Evolutionary conservation across 2,329 filamentous ascomycete species (phyloP).

Genomic region (Xylariaceae sp.): DNA sequence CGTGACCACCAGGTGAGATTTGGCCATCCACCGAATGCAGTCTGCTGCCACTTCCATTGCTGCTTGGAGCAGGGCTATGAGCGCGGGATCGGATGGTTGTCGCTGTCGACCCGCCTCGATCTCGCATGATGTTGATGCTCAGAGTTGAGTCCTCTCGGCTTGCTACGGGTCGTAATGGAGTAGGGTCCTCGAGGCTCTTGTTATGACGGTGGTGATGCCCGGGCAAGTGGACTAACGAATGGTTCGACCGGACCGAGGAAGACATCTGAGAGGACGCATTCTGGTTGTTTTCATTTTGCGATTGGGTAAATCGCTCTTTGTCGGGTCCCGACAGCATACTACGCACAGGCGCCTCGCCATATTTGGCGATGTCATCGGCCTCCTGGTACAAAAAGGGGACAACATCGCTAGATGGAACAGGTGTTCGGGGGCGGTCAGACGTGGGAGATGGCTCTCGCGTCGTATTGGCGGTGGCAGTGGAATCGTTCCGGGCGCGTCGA

Average conservation of each 20-base stretch:
- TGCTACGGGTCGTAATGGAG: conserved; percentile 64
- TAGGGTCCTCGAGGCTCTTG: conserved; percentile 63
- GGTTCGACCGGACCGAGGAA: conserved; percentile 57
- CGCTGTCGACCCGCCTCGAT: conserved; percentile 44
- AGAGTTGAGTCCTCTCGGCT: conserved; percentile 70
- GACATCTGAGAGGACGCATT: conserved; percentile 55
- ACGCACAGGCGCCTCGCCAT: conserved; percentile 73
- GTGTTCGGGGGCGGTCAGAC: conserved; percentile 76
- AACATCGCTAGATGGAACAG: conserved; percentile 83
- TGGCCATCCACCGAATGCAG: conserved; percentile 50
- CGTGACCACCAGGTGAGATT: conserved; percentile 54
- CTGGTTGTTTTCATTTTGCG: conserved; percentile 44
- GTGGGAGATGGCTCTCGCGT: conserved; percentile 68
- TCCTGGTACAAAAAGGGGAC: conserved; percentile 98
- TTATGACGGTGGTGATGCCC: conserved; percentile 65
- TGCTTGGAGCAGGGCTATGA: conserved; percentile 78
- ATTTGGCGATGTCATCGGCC: conserved; percentile 70
- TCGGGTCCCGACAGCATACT: conserved; percentile 66
- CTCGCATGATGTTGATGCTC: conserved; percentile 47
- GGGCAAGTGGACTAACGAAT: conserved; percentile 60
- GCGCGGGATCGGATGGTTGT: conserved; percentile 54
- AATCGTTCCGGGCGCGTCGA: conserved; percentile 76
- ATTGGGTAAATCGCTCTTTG: conserved; percentile 59
- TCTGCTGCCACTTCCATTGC: conserved; percentile 57
- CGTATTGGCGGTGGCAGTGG: conserved; percentile 63